These are phyloP conservation scores for Clitopilus hobsonii DNA, from an alignment of 768 basidiomycete genomes.

Conservation along the genomic window DNA sequence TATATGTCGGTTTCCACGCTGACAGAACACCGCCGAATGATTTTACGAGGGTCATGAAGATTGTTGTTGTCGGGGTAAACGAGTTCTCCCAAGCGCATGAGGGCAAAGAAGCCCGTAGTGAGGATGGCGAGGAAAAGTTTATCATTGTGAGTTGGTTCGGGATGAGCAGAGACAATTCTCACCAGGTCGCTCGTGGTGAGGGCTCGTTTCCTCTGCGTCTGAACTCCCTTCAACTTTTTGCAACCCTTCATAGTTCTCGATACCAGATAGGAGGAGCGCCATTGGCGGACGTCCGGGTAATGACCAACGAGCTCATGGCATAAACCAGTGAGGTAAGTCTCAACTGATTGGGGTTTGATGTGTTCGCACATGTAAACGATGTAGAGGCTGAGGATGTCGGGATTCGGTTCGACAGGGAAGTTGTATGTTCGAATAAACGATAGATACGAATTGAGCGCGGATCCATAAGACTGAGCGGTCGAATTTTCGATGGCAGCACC, in stretches of 20 bases:
- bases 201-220: neutral
- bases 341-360: constrained; percentile 29
- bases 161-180: constrained; percentile 1
- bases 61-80: constrained; percentile 16
- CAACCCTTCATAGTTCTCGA: neutral
- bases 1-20: neutral
- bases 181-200: constrained; percentile 8
- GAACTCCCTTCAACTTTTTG: neutral
- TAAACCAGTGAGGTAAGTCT: constrained; percentile 32
- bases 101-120: constrained; percentile 22
- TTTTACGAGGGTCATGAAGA: constrained; percentile 13
- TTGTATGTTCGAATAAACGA: constrained; percentile 24
- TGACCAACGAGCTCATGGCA: constrained; percentile 22
- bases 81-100: constrained; percentile 29
- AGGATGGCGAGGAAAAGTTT: constrained; percentile 22
- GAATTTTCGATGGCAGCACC: constrained; percentile 16
- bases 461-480: constrained; percentile 19
- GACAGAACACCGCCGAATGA: constrained; percentile 14
- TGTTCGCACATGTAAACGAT: constrained; percentile 26
- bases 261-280: neutral
- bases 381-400: constrained; percentile 28
- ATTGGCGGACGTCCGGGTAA: constrained; percentile 12
- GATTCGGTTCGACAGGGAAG: constrained; percentile 28
- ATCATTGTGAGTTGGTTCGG: constrained; percentile 13
- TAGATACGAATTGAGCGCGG: constrained; percentile 31